Conservation (phyloP, 208 protist species). For the Leptomonas pyrrhocoris region DNA sequence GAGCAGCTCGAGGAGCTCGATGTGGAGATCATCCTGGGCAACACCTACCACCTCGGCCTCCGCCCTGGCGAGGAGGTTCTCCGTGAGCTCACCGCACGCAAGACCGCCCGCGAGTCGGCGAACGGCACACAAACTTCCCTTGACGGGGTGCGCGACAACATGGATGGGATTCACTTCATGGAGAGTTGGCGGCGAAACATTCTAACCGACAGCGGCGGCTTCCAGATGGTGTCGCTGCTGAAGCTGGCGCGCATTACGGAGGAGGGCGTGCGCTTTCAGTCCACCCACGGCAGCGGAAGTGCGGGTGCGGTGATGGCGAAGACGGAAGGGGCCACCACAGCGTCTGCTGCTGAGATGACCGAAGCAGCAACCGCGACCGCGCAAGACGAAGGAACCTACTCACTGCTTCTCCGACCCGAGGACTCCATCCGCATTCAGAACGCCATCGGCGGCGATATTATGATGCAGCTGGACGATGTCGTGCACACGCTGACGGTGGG, state of each 20-base stretch:
- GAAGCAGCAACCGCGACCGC: background rate
- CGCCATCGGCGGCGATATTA: slow-evolving; percentile 98
- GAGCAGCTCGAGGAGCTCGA: slow-evolving; percentile 94
- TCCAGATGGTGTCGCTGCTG: slow-evolving; percentile 99
- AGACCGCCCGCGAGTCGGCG: slow-evolving; percentile 46
- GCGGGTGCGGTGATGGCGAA: slow-evolving; percentile 16
- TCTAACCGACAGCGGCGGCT: slow-evolving; percentile 98
- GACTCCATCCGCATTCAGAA: slow-evolving; percentile 98
- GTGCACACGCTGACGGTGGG: slow-evolving; percentile 90
- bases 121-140: slow-evolving; percentile 17
- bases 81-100: slow-evolving; percentile 68
- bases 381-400: slow-evolving; percentile 42
- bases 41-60: slow-evolving; percentile 98
- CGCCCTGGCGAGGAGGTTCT: slow-evolving; percentile 92
- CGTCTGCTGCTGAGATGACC: slow-evolving; percentile 3
- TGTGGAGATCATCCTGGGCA: slow-evolving; percentile 97
- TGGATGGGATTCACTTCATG: slow-evolving; percentile 97
- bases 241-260: slow-evolving; percentile 97
- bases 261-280: slow-evolving; percentile 98
- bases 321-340: slow-evolving; percentile 12
- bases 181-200: slow-evolving; percentile 96
- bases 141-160: slow-evolving; percentile 70
- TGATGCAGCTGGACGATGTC: slow-evolving; percentile 99
- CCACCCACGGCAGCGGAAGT: slow-evolving; percentile 94
- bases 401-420: slow-evolving; percentile 97